Base-by-base conservation (phyloP, 2,329 filamentous ascomycete genomes). In the Conoideocrella luteorostrata region DNA sequence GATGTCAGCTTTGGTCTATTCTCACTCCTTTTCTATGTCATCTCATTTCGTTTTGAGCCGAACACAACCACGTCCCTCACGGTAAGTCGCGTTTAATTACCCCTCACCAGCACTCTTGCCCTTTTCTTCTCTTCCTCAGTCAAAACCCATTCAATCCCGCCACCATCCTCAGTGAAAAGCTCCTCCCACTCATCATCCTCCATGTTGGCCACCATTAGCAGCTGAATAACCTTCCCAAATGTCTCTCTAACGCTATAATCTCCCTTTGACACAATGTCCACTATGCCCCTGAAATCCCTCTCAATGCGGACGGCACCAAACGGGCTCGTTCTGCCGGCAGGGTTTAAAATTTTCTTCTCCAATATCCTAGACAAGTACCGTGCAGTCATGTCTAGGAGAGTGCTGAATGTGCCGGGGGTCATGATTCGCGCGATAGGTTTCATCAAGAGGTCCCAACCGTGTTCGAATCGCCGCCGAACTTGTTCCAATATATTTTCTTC, bases 141-240 rank as follows among this genome's bases (percentile, higher is more conserved):
- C 50, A 90, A 55, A 36, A 83, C 75, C 85, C 85, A 89, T 40
- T 75, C 72, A 57, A 93, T 80, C 10, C 78, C 84, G 39, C 78
- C 82, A 11, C 81, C 77, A 24, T 71, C 65, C 20, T 60, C 47
- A 32, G 73, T 66, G 6, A 64, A 57, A 30, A 90, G 64, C 63
- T 93, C 88, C 38, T 91, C 86, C 86, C 89, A 95, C 65, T 96
- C 91, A 46, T 96, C 90, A 26, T 93, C 87, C 60, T 96, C 90
- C 88, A 96, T 94, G 54, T 90, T 91, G 60, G 91, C 82, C 13
- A 95, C 80, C 71, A 94, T 80, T 45, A 86, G 79, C 55, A 95
- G 83, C 71, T 96, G 88, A 47, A 76, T 74, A 46, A 86, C 86
- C 56, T 82, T 79, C 22, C 76, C 73, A 67, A 96, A 95, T 3